Evolutionary conservation across 2,329 filamentous ascomycete species (phyloP).

Genomic region (Xylariaceae sp.): DNA sequence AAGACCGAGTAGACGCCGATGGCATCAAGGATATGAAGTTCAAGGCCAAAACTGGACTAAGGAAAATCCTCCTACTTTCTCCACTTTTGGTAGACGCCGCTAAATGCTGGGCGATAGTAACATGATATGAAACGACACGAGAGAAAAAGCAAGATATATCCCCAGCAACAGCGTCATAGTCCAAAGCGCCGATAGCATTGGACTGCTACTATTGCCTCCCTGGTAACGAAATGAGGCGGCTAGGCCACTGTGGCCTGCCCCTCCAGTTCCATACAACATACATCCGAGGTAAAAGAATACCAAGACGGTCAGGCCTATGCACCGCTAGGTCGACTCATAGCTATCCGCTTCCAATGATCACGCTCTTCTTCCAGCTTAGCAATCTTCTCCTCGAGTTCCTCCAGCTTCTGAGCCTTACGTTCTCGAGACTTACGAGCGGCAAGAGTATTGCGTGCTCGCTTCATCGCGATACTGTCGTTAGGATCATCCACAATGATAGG

Average conservation of each 20-base stretch:
- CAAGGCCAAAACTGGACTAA: not conserved
- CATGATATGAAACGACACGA: conserved; percentile 34
- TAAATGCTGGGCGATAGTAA: no score
- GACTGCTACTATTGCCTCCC: conserved; percentile 38
- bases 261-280: conserved; percentile 47
- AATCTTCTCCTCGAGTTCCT: conserved; percentile 77
- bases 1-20: not conserved
- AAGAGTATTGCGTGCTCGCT: conserved; percentile 92
- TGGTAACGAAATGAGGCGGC: conserved; percentile 31
- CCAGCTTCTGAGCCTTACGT: conserved; percentile 79
- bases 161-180: conserved; percentile 35
- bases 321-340: conserved; percentile 48
- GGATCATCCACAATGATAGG: conserved; percentile 80
- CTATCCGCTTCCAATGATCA: conserved; percentile 69
- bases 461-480: conserved; percentile 78
- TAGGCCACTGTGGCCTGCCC: conserved; percentile 35
- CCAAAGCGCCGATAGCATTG: conserved; percentile 35
- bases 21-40: not conserved
- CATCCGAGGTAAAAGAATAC: conserved; percentile 35
- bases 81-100: not conserved
- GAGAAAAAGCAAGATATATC: conserved; percentile 31
- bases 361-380: conserved; percentile 70
- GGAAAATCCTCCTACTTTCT: not conserved
- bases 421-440: conserved; percentile 92
- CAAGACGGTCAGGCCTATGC: conserved; percentile 32